Conservation (phyloP, 225 moss, liverwort and hornwort species). For the Pseudisothecium myosuroides region DNA sequence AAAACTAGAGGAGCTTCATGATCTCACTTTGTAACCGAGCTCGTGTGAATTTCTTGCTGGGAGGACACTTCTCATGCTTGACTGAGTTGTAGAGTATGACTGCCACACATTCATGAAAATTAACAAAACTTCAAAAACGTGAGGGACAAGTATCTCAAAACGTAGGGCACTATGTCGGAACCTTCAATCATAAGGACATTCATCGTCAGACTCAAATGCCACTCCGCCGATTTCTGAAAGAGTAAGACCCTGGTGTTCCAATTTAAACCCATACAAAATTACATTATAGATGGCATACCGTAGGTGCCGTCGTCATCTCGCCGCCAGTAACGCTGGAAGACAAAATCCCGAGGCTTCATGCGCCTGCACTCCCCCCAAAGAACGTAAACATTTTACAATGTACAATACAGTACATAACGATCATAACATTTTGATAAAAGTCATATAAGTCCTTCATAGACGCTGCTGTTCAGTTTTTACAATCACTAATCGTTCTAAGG, state of each 20-base stretch:
- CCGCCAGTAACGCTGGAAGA: slow-evolving; percentile 90
- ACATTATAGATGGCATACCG: slow-evolving; percentile 21
- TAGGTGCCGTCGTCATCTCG: slow-evolving; percentile 93
- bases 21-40: slow-evolving; percentile 72
- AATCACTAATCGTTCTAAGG: neutral
- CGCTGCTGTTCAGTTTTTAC: neutral
- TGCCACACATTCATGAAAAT: slow-evolving; percentile 18
- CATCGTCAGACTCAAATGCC: neutral
- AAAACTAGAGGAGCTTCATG: neutral
- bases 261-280: neutral
- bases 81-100: slow-evolving; percentile 83
- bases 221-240: neutral
- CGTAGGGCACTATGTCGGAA: neutral
- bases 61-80: slow-evolving; percentile 67
- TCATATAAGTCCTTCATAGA: neutral
- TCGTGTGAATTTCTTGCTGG: slow-evolving; percentile 42
- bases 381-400: neutral
- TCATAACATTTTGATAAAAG: neutral
- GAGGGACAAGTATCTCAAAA: neutral
- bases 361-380: slow-evolving; percentile 44
- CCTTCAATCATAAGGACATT: neutral
- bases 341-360: slow-evolving; percentile 83
- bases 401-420: neutral
- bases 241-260: neutral
- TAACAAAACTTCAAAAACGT: neutral